These are phyloP conservation scores for Colletotrichum truncatum DNA, from an alignment of 2,329 filamentous ascomycete species.

Conservation along the genomic window DNA sequence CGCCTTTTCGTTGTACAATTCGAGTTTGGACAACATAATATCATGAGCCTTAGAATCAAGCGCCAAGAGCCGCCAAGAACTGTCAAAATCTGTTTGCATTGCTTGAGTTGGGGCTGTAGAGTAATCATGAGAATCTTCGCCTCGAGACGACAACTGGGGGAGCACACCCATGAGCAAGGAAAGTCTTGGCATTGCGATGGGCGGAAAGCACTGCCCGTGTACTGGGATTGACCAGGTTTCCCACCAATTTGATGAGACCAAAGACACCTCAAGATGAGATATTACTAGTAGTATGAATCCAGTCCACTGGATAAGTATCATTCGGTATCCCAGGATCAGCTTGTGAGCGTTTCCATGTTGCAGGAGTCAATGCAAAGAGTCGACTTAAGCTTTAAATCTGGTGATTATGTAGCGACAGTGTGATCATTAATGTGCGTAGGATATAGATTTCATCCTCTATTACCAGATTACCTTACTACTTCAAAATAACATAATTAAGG, in stretches of 20 bases:
- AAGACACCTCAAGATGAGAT: slow-evolving; percentile 14
- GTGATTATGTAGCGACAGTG: no score
- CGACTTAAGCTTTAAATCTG: no score
- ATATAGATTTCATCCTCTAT: no score
- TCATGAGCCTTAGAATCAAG: slow-evolving; percentile 2
- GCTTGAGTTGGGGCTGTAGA: neutral
- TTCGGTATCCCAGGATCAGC: neutral
- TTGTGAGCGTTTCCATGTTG: no score
- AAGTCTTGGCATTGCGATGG: slow-evolving; percentile 1
- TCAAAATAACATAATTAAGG: neutral
- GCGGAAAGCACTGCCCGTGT: neutral
- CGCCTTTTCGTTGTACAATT: neutral
- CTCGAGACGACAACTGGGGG: neutral
- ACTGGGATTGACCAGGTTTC: neutral
- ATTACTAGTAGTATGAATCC: no score
- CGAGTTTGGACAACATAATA: slow-evolving; percentile 4
- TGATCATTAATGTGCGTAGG: no score
- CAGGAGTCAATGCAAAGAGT: no score
- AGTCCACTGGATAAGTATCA: neutral
- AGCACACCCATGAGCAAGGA: neutral
- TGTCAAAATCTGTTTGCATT: neutral
- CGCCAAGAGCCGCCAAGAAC: slow-evolving; percentile 20
- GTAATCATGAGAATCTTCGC: neutral
- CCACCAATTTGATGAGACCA: slow-evolving; percentile 6
- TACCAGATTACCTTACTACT: neutral